phyloP scores from a whole-genome alignment of 163 green algal genomes.

The Chloromonas sp. region DNA sequence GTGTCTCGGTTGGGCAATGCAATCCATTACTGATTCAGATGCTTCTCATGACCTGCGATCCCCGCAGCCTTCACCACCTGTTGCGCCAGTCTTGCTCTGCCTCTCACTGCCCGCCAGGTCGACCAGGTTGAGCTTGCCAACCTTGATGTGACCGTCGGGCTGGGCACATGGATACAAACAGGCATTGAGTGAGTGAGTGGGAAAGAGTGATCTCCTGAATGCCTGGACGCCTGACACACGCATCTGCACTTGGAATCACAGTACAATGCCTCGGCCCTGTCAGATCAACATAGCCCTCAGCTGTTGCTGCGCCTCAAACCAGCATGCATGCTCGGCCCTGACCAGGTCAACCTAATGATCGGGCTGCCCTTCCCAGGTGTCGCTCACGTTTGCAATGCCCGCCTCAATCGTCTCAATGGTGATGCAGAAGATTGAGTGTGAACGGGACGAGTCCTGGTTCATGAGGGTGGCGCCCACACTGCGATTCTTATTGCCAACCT shows the following conservation, averaged over 20 bases:
- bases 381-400: constrained; percentile 20
- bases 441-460: constrained; percentile 81
- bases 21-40: too few relatives aligned
- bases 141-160: constrained; percentile 52
- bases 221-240: too few relatives aligned
- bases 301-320: too few relatives aligned
- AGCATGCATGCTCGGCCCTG: too few relatives aligned
- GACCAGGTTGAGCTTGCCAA: constrained; percentile 83
- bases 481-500: constrained; percentile 75
- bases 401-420: constrained; percentile 67
- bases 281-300: too few relatives aligned
- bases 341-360: too few relatives aligned
- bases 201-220: too few relatives aligned
- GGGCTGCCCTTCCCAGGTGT: too few relatives aligned
- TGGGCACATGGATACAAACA: background rate
- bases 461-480: constrained; percentile 74
- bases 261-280: too few relatives aligned
- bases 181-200: background rate
- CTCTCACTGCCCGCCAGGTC: constrained; percentile 78
- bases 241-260: too few relatives aligned
- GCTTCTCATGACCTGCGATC: too few relatives aligned
- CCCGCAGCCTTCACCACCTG: constrained; percentile 22
- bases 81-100: constrained; percentile 73
- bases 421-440: constrained; percentile 85
- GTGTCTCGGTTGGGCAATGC: too few relatives aligned